Evolutionary conservation across 1,139 yeast genomes (phyloP).

Genomic region (Hyphopichia pseudoburtonii): DNA sequence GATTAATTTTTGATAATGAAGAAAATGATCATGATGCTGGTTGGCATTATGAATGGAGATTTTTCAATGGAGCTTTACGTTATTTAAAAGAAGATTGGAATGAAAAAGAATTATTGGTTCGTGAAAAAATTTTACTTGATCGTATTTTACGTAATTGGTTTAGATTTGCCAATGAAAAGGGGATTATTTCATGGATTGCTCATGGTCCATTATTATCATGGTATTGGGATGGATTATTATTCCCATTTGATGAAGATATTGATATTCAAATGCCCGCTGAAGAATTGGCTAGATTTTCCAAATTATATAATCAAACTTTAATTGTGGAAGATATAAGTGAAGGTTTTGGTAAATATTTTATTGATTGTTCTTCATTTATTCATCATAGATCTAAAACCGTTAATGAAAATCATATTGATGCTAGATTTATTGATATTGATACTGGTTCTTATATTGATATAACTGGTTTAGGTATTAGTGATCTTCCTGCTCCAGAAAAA

Average conservation of each 20-base stretch:
- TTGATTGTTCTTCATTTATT: slow-evolving; percentile 34
- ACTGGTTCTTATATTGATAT: slow-evolving; percentile 42
- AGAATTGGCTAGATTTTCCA: slow-evolving; percentile 26
- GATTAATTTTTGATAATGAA: slow-evolving; percentile 12
- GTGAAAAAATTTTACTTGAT: slow-evolving; percentile 19
- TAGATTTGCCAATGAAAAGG: slow-evolving; percentile 32
- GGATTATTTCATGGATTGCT: slow-evolving; percentile 35
- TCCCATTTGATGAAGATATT: slow-evolving; percentile 34
- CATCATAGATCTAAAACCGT: slow-evolving; percentile 31
- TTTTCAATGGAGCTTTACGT: slow-evolving; percentile 22
- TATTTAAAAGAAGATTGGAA: slow-evolving; percentile 20
- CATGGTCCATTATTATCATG: slow-evolving; percentile 37
- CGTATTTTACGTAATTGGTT: slow-evolving; percentile 30
- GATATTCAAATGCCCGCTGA: slow-evolving; percentile 36
- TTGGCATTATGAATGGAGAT: slow-evolving; percentile 28
- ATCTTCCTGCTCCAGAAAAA: slow-evolving; percentile 16
- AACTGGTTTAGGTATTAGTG: slow-evolving; percentile 34
- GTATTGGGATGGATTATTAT: slow-evolving; percentile 39
- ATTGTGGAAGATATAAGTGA: slow-evolving; percentile 30
- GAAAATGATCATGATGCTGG: slow-evolving; percentile 23
- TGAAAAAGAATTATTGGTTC: slow-evolving; percentile 14
- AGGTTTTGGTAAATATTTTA: slow-evolving; percentile 31
- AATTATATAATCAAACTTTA: slow-evolving; percentile 29
- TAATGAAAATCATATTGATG: slow-evolving; percentile 38
- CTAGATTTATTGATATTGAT: slow-evolving; percentile 40